These are phyloP conservation scores for Wickerhamiella alocasiicola DNA, from an alignment of 805 yeast species.

Conservation along the genomic window DNA sequence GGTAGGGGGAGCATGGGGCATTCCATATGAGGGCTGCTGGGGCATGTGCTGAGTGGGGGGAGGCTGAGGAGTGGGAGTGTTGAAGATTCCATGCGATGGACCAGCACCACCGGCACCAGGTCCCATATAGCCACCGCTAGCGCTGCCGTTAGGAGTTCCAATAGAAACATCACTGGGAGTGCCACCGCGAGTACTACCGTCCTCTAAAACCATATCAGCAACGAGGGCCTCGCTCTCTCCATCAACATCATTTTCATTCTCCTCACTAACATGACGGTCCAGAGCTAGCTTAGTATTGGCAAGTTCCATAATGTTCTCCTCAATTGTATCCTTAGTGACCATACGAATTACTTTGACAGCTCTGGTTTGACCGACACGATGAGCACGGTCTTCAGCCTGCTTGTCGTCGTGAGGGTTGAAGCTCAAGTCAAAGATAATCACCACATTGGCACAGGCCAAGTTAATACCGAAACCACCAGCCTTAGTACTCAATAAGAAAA, in stretches of 20 bases:
- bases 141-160: background rate
- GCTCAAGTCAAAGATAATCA: slow-evolving; percentile 81
- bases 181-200: slow-evolving; percentile 2
- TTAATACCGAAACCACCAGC: slow-evolving; percentile 99
- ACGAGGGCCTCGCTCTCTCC: slow-evolving; percentile 30
- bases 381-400: slow-evolving; percentile 98
- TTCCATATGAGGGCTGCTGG: background rate
- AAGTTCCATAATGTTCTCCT: slow-evolving; percentile 72
- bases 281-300: slow-evolving; percentile 86
- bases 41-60: background rate
- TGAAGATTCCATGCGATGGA: slow-evolving; percentile 7
- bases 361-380: slow-evolving; percentile 86
- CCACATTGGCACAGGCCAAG: slow-evolving; percentile 87
- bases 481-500: slow-evolving; percentile 80
- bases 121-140: background rate
- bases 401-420: slow-evolving; percentile 98
- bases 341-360: slow-evolving; percentile 71
- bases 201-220: slow-evolving; percentile 27
- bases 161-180: background rate
- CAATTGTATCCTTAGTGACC: slow-evolving; percentile 64
- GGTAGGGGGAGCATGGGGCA: background rate
- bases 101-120: background rate
- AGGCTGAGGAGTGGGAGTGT: background rate
- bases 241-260: slow-evolving; percentile 26
- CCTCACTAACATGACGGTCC: slow-evolving; percentile 40